Percentiles rank a stretch among this genome's conserved stretches.
These are phyloP conservation scores for Aspergillus sp. DNA, from an alignment of 2,329 filamentous ascomycete species.

Conservation along the genomic window DNA sequence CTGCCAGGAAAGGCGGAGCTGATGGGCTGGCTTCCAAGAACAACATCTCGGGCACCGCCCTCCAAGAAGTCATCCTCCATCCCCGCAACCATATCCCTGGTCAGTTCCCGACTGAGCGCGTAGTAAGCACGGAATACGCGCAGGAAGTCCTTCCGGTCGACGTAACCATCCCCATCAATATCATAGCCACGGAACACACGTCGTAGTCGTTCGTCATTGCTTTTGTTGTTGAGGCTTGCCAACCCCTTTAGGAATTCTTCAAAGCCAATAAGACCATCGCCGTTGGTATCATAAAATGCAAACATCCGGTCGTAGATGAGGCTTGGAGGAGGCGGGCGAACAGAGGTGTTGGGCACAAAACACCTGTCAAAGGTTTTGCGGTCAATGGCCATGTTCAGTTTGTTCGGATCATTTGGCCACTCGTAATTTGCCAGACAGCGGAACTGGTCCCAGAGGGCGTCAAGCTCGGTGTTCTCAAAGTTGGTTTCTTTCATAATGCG, in stretches of 20 bases:
- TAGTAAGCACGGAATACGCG: constrained; percentile 91
- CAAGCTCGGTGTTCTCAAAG: constrained; percentile 77
- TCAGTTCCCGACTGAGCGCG: constrained; percentile 79
- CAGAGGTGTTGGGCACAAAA: constrained; percentile 75
- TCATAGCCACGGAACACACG: constrained; percentile 85
- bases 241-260: constrained; percentile 82
- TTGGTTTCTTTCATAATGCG: constrained; percentile 62
- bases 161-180: constrained; percentile 75
- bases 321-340: constrained; percentile 68
- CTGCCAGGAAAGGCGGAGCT: constrained; percentile 67
- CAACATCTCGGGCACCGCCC: constrained; percentile 64
- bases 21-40: constrained; percentile 64
- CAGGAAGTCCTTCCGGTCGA: constrained; percentile 77
- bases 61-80: constrained; percentile 70
- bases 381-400: constrained; percentile 75
- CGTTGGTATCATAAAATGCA: constrained; percentile 86
- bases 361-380: constrained; percentile 86
- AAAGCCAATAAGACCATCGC: constrained; percentile 82
- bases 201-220: constrained; percentile 55
- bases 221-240: constrained; percentile 52
- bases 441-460: constrained; percentile 95
- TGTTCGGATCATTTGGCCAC: constrained; percentile 71
- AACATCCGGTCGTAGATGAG: constrained; percentile 95
- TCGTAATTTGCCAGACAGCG: constrained; percentile 83
- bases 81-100: constrained; percentile 69